Conservation (phyloP, 257 asterid genomes). For the Solanum infundibuliforme region DNA sequence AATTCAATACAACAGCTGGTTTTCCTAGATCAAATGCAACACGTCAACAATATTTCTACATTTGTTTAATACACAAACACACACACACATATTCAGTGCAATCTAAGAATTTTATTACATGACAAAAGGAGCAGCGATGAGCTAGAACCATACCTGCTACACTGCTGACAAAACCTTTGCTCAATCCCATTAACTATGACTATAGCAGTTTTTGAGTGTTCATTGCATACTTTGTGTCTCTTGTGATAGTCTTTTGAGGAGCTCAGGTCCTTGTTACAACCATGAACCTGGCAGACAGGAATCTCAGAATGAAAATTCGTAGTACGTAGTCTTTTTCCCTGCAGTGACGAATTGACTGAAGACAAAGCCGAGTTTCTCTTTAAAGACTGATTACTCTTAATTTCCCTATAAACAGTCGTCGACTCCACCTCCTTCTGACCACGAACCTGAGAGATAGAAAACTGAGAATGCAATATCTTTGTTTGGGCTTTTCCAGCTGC, state of each 20-base stretch:
- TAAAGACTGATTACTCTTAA: slow-evolving; percentile 2
- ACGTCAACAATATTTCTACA: not conserved
- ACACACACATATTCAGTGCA: not conserved
- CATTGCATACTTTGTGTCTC: slow-evolving; percentile 69
- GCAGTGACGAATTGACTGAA: slow-evolving; percentile 18
- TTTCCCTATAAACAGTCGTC: slow-evolving; percentile 3
- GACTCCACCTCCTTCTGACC: slow-evolving; percentile 40
- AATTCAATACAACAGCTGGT: not conserved
- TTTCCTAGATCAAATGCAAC: not conserved
- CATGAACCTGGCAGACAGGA: slow-evolving; percentile 55
- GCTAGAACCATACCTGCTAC: slow-evolving; percentile 45
- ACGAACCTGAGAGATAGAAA: slow-evolving; percentile 40
- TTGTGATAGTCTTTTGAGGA: slow-evolving; percentile 58
- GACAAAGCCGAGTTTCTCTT: slow-evolving; percentile 7
- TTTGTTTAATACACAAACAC: not conserved
- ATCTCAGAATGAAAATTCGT: slow-evolving; percentile 16
- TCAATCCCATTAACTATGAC: slow-evolving; percentile 51
- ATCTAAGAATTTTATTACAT: not conserved
- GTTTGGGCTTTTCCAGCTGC: slow-evolving; percentile 24
- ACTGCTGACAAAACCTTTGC: slow-evolving; percentile 79
- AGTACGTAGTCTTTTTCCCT: slow-evolving; percentile 22
- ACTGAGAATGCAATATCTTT: slow-evolving; percentile 13
- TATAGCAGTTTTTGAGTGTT: slow-evolving; percentile 54
- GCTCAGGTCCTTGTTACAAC: slow-evolving; percentile 60
- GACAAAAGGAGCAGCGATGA: not conserved